These are phyloP conservation scores for Pseudozyma hubeiensis DNA, from an alignment of 1,284 basidiomycete species.

Conservation along the genomic window DNA sequence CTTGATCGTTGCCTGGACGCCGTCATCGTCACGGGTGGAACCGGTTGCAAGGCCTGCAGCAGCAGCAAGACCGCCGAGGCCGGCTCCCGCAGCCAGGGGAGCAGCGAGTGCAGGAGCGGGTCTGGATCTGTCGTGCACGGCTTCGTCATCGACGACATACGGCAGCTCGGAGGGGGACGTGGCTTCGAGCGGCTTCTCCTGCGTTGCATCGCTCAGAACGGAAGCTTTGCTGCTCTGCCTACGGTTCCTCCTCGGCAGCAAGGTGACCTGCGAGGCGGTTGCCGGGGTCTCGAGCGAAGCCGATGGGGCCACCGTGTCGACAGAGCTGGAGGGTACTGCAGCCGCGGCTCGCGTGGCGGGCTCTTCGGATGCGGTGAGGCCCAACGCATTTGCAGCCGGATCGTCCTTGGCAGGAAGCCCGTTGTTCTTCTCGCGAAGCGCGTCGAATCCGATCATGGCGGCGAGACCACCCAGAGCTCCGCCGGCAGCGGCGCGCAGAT, in stretches of 20 bases:
- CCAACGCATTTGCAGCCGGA: constrained; percentile 17
- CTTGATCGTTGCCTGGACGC: constrained; percentile 17
- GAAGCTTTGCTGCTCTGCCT: constrained; percentile 23
- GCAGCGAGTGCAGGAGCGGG: constrained; percentile 23
- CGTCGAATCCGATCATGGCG: constrained; percentile 51
- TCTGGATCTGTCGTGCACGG: constrained; percentile 3
- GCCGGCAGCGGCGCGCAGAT: constrained; percentile 45
- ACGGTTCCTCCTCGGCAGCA: constrained; percentile 28
- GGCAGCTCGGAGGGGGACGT: constrained; percentile 39
- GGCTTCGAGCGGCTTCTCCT: not conserved
- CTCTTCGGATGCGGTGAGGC: constrained; percentile 16
- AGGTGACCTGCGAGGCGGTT: constrained; percentile 13
- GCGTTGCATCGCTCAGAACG: constrained; percentile 11
- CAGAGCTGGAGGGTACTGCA: constrained; percentile 19
- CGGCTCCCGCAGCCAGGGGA: constrained; percentile 27
- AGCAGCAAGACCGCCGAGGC: constrained; percentile 35
- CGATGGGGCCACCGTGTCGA: constrained; percentile 16
- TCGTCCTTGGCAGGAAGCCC: constrained; percentile 41
- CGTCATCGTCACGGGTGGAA: constrained; percentile 1
- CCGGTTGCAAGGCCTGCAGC: constrained; percentile 24
- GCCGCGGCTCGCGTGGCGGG: constrained; percentile 11
- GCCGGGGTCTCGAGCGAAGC: constrained; percentile 7
- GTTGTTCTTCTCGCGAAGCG: constrained; percentile 42
- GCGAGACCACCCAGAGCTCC: constrained; percentile 49
- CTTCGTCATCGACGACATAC: constrained; percentile 32